Conservation (phyloP, 768 basidiomycete species). For the Trametes cubensis region DNA sequence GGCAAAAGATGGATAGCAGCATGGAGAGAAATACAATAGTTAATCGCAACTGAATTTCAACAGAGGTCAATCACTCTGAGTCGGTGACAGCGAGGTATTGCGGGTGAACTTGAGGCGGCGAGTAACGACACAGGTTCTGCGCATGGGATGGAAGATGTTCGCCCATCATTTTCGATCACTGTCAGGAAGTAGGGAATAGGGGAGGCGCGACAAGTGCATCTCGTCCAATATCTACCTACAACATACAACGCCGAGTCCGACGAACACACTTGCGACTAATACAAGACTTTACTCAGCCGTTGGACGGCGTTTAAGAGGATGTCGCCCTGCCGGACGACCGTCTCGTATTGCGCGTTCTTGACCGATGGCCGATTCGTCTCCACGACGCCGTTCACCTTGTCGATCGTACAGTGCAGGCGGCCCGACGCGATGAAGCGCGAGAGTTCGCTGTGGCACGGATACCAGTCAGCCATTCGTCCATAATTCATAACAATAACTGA, state of each 20-base stretch:
- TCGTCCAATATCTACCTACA: slow-evolving; percentile 19
- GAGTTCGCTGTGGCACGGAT: slow-evolving; percentile 62
- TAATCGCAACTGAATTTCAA: too few relatives aligned
- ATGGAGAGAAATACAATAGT: too few relatives aligned
- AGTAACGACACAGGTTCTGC: too few relatives aligned
- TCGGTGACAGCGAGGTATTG: too few relatives aligned
- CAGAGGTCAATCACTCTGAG: too few relatives aligned
- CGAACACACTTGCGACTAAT: slow-evolving; percentile 34
- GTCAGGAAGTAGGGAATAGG: background rate
- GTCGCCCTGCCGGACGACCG: slow-evolving; percentile 93
- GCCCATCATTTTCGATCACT: too few relatives aligned
- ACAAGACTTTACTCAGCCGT: slow-evolving; percentile 86
- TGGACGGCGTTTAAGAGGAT: slow-evolving; percentile 85
- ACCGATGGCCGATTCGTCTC: slow-evolving; percentile 80
- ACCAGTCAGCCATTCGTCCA: background rate
- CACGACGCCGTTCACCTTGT: slow-evolving; percentile 93
- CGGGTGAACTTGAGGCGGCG: too few relatives aligned
- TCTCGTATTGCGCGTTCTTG: slow-evolving; percentile 89
- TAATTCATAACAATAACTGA: background rate
- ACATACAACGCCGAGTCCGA: slow-evolving; percentile 9
- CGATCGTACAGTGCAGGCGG: slow-evolving; percentile 84
- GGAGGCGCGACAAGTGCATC: background rate
- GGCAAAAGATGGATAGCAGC: too few relatives aligned
- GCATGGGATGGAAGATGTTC: too few relatives aligned
- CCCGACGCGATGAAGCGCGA: slow-evolving; percentile 90